These are phyloP conservation scores for Ogataea angusta DNA, from an alignment of 805 yeast species.

Conservation along the genomic window DNA sequence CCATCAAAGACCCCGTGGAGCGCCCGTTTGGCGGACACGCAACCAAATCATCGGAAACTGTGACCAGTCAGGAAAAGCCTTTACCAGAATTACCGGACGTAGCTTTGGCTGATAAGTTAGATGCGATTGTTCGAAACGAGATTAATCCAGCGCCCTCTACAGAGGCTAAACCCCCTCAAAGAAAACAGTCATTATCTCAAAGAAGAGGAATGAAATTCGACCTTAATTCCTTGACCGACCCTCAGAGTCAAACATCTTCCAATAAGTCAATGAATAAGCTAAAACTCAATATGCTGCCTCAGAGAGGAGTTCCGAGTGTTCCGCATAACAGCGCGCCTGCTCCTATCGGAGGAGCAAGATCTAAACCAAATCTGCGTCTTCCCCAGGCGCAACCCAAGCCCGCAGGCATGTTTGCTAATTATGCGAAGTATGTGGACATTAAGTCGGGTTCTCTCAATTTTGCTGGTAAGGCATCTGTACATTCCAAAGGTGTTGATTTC, in stretches of 20 bases:
- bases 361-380: constrained; percentile 23
- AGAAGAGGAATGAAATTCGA: constrained; percentile 54
- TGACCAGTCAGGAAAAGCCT: constrained; percentile 1
- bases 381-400: constrained; percentile 32
- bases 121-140: constrained; percentile 5
- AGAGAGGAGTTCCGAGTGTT: constrained; percentile 24
- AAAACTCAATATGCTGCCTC: constrained; percentile 25
- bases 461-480: constrained; percentile 89
- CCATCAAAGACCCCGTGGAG: constrained; percentile 4
- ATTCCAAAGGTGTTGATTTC: constrained; percentile 89
- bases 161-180: constrained; percentile 8
- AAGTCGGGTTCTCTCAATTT: constrained; percentile 90
- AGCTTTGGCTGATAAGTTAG: constrained; percentile 2
- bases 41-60: constrained; percentile 4
- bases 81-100: constrained; percentile 3
- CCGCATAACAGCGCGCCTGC: constrained; percentile 21
- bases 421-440: constrained; percentile 84
- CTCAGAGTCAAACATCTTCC: neutral
- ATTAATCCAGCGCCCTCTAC: neutral
- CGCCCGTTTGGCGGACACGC: constrained; percentile 11
- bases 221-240: constrained; percentile 24
- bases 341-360: constrained; percentile 1
- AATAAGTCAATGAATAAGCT: constrained; percentile 17
- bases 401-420: constrained; percentile 73
- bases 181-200: constrained; percentile 47